A percentile compares a stretch with the other conserved stretches of the same genome.
These are phyloP conservation scores for Diaporthe vaccinii DNA, from an alignment of 2,329 filamentous ascomycete species.

Conservation along the genomic window DNA sequence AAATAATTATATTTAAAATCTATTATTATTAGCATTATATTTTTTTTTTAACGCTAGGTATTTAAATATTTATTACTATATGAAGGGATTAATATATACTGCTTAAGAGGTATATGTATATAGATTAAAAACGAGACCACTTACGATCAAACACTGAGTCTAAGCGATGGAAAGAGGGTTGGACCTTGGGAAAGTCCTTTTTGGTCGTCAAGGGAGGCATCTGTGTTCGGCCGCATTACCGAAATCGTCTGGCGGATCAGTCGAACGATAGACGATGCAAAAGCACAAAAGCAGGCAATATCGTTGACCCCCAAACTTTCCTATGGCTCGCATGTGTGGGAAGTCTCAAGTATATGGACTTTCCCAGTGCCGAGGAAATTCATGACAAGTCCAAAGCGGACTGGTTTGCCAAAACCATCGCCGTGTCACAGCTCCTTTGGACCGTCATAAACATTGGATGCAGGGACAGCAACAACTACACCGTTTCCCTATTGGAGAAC, in stretches of 20 bases:
- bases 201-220: background rate
- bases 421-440: background rate
- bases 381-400: background rate
- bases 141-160: too few relatives aligned
- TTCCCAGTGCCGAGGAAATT: background rate
- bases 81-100: too few relatives aligned
- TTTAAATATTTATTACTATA: too few relatives aligned
- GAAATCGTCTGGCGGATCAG: too few relatives aligned
- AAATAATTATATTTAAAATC: too few relatives aligned
- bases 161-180: background rate
- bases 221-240: rapidly evolving
- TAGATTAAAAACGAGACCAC: too few relatives aligned
- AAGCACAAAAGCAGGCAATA: background rate
- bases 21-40: too few relatives aligned
- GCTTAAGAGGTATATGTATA: too few relatives aligned
- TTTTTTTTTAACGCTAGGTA: too few relatives aligned
- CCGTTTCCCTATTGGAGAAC: background rate
- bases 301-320: background rate
- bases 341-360: background rate
- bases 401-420: background rate
- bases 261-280: background rate
- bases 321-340: background rate
- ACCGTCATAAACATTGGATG: background rate
- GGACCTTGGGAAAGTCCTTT: background rate
- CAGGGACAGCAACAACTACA: rapidly evolving